Conservation (phyloP, 2,329 filamentous ascomycete species). For the Pseudopyrenochaeta lycopersici region DNA sequence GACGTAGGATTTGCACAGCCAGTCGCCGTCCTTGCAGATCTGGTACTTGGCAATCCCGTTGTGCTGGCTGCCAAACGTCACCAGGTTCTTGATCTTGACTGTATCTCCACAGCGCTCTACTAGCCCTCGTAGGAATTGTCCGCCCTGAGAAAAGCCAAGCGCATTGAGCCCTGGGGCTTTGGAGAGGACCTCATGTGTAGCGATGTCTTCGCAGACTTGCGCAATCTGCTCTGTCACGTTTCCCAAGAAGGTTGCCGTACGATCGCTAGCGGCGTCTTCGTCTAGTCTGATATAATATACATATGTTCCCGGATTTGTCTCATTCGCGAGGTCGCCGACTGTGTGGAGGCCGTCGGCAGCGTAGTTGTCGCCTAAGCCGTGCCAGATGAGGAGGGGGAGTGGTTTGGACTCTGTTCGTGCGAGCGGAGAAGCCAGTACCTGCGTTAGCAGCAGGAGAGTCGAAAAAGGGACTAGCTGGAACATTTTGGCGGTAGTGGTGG, state of each 20-base stretch:
- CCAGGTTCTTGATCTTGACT: constrained; percentile 73
- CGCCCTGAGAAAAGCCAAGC: constrained; percentile 93
- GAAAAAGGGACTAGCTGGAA: constrained; percentile 30
- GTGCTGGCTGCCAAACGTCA: constrained; percentile 92
- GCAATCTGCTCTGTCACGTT: constrained; percentile 83
- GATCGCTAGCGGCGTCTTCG: constrained; percentile 73
- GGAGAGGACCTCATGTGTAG: constrained; percentile 78
- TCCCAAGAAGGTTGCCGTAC: constrained; percentile 86
- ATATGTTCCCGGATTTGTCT: constrained; percentile 81
- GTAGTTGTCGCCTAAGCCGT: constrained; percentile 82
- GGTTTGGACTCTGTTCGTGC: constrained; percentile 22
- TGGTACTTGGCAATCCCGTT: constrained; percentile 90
- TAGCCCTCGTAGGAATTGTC: constrained; percentile 92
- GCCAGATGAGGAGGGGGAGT: constrained; percentile 94
- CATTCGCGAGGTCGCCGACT: constrained; percentile 75
- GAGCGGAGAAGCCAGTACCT: constrained; percentile 23
- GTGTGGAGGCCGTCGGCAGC: constrained; percentile 76
- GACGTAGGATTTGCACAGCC: constrained; percentile 82
- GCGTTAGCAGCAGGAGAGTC: constrained; percentile 28
- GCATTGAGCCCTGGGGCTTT: constrained; percentile 87
- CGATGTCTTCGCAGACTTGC: constrained; percentile 79
- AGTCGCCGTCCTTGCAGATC: constrained; percentile 75
- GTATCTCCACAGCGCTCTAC: constrained; percentile 85
- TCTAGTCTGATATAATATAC: constrained; percentile 81
- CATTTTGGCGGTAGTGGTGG: constrained; percentile 22